These are phyloP conservation scores for Penicillium cinerascens DNA, from an alignment of 495 filamentous ascomycete species.

Conservation along the genomic window DNA sequence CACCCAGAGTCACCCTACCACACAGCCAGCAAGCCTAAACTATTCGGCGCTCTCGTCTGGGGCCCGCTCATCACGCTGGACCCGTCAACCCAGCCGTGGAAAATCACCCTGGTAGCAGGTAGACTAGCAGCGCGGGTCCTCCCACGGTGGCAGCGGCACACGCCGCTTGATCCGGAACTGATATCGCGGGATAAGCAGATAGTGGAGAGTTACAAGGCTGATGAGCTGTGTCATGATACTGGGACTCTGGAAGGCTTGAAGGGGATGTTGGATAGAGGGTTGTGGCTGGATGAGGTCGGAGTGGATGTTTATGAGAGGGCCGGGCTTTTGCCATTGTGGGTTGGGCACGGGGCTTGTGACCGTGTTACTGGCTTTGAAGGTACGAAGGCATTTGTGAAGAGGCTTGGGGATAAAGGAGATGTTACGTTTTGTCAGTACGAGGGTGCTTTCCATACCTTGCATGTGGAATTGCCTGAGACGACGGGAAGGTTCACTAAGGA, in stretches of 20 bases:
- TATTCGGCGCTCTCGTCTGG: slow-evolving; percentile 65
- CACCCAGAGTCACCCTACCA: slow-evolving; percentile 20
- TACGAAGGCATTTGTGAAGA: slow-evolving; percentile 58
- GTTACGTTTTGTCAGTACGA: slow-evolving; percentile 69
- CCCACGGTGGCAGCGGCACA: slow-evolving; percentile 51
- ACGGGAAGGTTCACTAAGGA: slow-evolving; percentile 63
- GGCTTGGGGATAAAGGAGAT: slow-evolving; percentile 52
- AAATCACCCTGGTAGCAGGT: slow-evolving; percentile 55
- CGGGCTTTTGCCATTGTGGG: slow-evolving; percentile 43
- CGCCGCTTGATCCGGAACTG: slow-evolving; percentile 53
- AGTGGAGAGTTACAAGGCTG: slow-evolving; percentile 32
- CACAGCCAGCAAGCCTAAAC: slow-evolving; percentile 33
- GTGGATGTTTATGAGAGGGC: neutral
- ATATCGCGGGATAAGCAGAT: slow-evolving; percentile 63
- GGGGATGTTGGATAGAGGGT: slow-evolving; percentile 65
- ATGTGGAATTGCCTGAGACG: slow-evolving; percentile 63
- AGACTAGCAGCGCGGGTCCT: slow-evolving; percentile 60
- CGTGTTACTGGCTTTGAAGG: slow-evolving; percentile 58
- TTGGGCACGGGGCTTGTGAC: slow-evolving; percentile 69
- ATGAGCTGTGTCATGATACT: slow-evolving; percentile 69
- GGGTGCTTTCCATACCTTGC: slow-evolving; percentile 72
- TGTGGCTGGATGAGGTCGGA: slow-evolving; percentile 22
- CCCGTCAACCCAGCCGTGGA: slow-evolving; percentile 54
- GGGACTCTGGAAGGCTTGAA: slow-evolving; percentile 75
- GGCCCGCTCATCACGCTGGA: slow-evolving; percentile 68